Base-by-base conservation (phyloP, 768 basidiomycete species). In the Tremella mesenterica region DNA sequence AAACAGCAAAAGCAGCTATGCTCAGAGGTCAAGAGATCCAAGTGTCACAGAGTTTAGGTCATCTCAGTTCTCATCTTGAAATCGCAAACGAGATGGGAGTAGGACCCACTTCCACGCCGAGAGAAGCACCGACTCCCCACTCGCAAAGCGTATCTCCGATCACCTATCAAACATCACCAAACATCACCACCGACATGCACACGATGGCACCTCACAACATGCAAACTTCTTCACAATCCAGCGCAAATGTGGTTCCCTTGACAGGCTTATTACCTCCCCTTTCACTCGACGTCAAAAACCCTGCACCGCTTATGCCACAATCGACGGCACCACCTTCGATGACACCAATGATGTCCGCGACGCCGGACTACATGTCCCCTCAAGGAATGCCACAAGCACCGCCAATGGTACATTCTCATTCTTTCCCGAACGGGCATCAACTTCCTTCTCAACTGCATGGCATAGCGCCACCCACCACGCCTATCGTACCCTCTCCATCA, bases 371-470 rank as follows among this genome's bases (percentile, higher is more conserved):
- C 38, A 41, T 41, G 38, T 41, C 38, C 5, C n/a, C 38, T 5
- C n/a, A n/a, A 5, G 38, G 38, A 14, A 26, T 62, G 3, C 47
- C 55, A 31, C 52, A 48, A 23, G 60, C 71, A 23, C 71, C 71
- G 2, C 63, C 68, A 23, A 50, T 74, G 21, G 53, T 70, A 3
- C 72, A 73, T 54, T 69, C 72, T 3, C 73, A 75, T 48, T 73
- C 72, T 7, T 75, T 67, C 56, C 73, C 73, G 3, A 70, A 70
- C 25, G 68, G 65, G 7, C 66, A 69, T 51, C 65, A 71, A 39
- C 50, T 68, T 0, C 73, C 68, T 4, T 63, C 61, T 51, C 65
- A 70, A 48, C 44, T 65, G 26, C 60, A 66, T 47, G 48, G 53
- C 26, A 30, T 51, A 10, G 44, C 58, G 14, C 36, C 63, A 2